A percentile compares a stretch with the other conserved stretches of the same genome.
Evolutionary conservation across 2,329 filamentous ascomycete genomes (phyloP).

Genomic region (Sporothrix mexicana): DNA sequence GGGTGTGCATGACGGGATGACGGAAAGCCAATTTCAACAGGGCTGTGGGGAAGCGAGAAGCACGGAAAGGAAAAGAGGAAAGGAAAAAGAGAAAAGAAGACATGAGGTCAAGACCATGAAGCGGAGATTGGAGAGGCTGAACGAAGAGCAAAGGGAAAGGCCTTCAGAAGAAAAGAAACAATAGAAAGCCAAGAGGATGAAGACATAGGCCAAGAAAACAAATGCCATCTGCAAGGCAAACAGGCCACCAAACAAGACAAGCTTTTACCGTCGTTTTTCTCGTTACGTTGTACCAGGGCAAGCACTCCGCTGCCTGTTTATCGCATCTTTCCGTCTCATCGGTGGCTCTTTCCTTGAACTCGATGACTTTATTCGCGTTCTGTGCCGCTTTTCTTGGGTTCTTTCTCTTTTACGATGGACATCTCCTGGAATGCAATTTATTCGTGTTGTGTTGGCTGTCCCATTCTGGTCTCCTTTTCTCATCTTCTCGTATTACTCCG

Average conservation of each 20-base stretch:
- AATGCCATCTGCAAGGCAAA: neutral
- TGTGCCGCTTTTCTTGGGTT: neutral
- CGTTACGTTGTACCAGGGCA: neutral
- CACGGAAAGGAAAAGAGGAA: neutral
- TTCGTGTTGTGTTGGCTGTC: neutral
- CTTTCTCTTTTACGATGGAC: neutral
- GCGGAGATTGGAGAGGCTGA: neutral
- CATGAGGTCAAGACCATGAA: neutral
- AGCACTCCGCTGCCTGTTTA: neutral
- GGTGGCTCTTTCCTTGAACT: neutral
- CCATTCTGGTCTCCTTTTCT: neutral
- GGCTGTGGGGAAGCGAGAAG: neutral
- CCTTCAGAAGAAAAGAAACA: no score
- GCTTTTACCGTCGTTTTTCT: no score
- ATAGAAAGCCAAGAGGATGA: no score
- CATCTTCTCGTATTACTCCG: neutral
- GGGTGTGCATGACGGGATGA: conserved; percentile 22
- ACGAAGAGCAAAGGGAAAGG: neutral
- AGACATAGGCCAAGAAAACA: no score
- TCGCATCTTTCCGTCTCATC: neutral
- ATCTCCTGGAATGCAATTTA: neutral
- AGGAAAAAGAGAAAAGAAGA: neutral
- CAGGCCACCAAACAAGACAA: no score
- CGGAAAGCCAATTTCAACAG: conserved; percentile 6
- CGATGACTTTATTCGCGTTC: neutral